phyloP scores from a whole-genome alignment of 2,329 filamentous ascomycete genomes.

The Mariannaea sp. region DNA sequence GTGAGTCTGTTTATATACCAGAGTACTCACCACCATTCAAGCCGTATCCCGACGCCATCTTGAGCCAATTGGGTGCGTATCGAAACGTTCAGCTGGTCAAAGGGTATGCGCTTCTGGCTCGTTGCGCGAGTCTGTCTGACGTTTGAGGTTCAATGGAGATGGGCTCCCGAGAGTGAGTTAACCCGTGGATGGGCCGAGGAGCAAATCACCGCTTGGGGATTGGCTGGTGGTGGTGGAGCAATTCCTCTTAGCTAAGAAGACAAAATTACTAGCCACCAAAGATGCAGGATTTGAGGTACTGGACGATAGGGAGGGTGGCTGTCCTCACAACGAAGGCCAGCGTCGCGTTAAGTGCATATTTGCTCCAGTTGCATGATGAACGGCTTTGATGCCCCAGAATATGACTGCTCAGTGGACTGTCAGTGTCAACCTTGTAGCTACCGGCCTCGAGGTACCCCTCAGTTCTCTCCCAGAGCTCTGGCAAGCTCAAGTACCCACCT shows the following conservation, averaged over 20 bases:
- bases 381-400: no score
- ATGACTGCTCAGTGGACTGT: no score
- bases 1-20: neutral
- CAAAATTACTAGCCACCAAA: neutral
- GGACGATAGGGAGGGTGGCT: neutral
- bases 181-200: slow-evolving; percentile 36
- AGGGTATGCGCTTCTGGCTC: slow-evolving; percentile 24
- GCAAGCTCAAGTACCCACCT: no score
- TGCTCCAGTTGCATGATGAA: neutral
- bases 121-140: slow-evolving; percentile 32
- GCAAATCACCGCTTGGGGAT: slow-evolving; percentile 34
- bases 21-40: slow-evolving; percentile 72
- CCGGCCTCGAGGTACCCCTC: no score
- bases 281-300: neutral
- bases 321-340: neutral
- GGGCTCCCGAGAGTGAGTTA: slow-evolving; percentile 32
- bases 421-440: no score
- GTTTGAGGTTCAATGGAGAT: slow-evolving; percentile 33
- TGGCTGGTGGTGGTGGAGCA: slow-evolving; percentile 21
- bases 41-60: slow-evolving; percentile 83
- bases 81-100: slow-evolving; percentile 33
- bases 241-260: slow-evolving; percentile 17
- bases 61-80: slow-evolving; percentile 41
- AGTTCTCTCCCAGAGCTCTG: no score
- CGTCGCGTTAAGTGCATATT: slow-evolving; percentile 12